Base-by-base conservation (phyloP, 2,329 filamentous ascomycete genomes). In the Penicillium occitanis region DNA sequence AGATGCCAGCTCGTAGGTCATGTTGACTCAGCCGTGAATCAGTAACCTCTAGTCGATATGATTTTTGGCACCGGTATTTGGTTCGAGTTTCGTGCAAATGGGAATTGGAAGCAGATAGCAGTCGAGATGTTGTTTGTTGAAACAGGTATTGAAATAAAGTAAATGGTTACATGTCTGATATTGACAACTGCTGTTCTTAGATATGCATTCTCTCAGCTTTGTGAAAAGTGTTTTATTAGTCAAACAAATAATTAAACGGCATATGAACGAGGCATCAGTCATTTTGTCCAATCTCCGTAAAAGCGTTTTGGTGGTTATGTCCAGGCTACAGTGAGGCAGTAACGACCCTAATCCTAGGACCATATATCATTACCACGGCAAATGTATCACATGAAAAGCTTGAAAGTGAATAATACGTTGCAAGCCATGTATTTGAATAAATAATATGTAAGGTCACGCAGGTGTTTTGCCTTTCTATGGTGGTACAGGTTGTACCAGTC, bases 301-400 rank as follows among this genome's bases (percentile, higher is more conserved):
- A 60, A 40, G 10, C 2, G 2, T 25, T 35, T 37, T 50, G 44
- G 30, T 53, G 35, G 35, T 13, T 48, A 62, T 42, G 30, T 42
- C 25, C 44, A 55, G 61, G 61, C 50, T 33, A 33, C 61, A 46
- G n/a, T 46, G 28, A 63, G 61, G 61, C 48, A 63, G 30, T 48
- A 63, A 51, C 37, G 28, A n/a, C 57, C 14, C 37, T 30, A 59
- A 46, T 37, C n/a, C 53, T 11, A 57, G n/a, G 22, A 57, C 19
- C 33, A 37, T 37, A 37, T 55, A 19, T 55, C 30, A 7, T 28
- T 28, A 4, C 2, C 1, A 17, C 7, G 11, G 25, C 1, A n/a
- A 33, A 33, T 33, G 14, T 30, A 37, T 57, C 28, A 55, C 51
- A 55, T 19, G 28, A 1, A 35, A 55, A 55, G 17, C 51, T 35